Percentiles rank a stretch among this genome's conserved stretches.
Conservation (phyloP, 306 rosid species). For the Gleditsia sinensis region DNA sequence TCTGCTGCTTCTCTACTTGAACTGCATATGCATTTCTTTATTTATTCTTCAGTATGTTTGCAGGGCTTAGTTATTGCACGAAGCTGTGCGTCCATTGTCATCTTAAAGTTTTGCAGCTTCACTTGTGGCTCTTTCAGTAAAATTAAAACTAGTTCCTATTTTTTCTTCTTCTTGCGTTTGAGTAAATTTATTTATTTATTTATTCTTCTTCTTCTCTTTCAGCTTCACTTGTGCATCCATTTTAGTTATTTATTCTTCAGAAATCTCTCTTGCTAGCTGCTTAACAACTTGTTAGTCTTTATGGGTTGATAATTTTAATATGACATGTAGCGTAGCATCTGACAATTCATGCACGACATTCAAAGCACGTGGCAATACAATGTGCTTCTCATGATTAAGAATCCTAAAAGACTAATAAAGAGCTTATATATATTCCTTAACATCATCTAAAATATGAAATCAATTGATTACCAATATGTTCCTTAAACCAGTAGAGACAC, state of each 20-base stretch:
- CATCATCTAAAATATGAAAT: slow-evolving; percentile 14
- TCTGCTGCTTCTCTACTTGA: slow-evolving; percentile 4
- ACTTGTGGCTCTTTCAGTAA: not conserved
- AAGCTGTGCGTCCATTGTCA: not conserved
- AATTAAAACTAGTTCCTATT: not conserved
- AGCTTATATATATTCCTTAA: not conserved
- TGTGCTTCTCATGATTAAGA: not conserved
- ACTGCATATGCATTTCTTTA: not conserved
- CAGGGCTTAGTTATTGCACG: not conserved
- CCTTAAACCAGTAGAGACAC: not conserved
- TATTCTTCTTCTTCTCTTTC: too few species aligned
- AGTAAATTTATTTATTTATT: not conserved
- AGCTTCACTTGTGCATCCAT: too few species aligned
- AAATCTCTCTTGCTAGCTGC: not conserved
- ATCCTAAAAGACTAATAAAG: not conserved
- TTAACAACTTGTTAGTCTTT: not conserved
- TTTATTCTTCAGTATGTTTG: not conserved
- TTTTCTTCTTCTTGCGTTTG: not conserved
- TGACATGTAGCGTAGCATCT: not conserved
- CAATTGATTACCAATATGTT: not conserved
- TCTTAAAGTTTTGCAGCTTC: not conserved
- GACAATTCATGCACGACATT: not conserved
- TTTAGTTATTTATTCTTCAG: not conserved
- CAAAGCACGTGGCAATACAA: not conserved
- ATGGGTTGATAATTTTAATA: not conserved